These are phyloP conservation scores for Penicillium occitanis DNA, from an alignment of 2,329 filamentous ascomycete genomes.

Conservation along the genomic window DNA sequence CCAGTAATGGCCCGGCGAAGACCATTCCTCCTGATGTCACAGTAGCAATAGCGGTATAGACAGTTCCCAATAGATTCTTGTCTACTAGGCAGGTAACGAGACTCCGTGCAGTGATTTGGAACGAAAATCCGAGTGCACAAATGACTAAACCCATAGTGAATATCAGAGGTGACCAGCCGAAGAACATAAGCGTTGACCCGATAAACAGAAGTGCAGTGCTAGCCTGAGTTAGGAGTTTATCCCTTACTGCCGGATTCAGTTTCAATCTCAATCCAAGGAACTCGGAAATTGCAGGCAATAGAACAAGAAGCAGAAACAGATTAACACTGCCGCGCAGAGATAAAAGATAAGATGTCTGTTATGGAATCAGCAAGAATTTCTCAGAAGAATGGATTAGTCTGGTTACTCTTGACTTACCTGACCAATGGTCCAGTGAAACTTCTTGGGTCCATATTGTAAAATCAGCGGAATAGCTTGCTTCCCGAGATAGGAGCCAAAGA, in stretches of 20 bases:
- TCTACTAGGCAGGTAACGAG: slow-evolving; percentile 9
- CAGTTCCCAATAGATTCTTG: slow-evolving; percentile 10
- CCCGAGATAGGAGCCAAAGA: slow-evolving; percentile 8
- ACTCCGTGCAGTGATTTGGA: slow-evolving; percentile 9
- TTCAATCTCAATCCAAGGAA: slow-evolving; percentile 9
- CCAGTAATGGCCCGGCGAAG: slow-evolving; percentile 4
- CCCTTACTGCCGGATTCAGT: slow-evolving; percentile 7
- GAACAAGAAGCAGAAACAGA: slow-evolving; percentile 10
- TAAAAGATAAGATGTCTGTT: slow-evolving; percentile 10
- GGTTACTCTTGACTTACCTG: slow-evolving; percentile 5
- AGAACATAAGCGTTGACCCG: slow-evolving; percentile 10
- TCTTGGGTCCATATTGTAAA: slow-evolving; percentile 11
- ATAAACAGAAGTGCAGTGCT: slow-evolving; percentile 1
- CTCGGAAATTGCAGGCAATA: slow-evolving; percentile 6
- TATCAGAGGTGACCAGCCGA: slow-evolving; percentile 10
- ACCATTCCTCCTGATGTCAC: slow-evolving; percentile 9
- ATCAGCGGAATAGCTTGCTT: slow-evolving; percentile 10
- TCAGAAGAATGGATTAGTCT: background rate
- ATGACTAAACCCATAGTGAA: slow-evolving; percentile 7
- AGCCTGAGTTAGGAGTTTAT: slow-evolving; percentile 4
- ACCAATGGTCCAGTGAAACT: slow-evolving; percentile 10
- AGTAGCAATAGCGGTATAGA: slow-evolving; percentile 8
- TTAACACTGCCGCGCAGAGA: slow-evolving; percentile 7
- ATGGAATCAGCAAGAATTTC: slow-evolving; percentile 2
- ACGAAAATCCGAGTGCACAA: slow-evolving; percentile 11